Percentiles rank a stretch among this genome's conserved stretches.
Evolutionary conservation across 305 asterid genomes (phyloP).

Genomic region (Solanum hybrid): DNA sequence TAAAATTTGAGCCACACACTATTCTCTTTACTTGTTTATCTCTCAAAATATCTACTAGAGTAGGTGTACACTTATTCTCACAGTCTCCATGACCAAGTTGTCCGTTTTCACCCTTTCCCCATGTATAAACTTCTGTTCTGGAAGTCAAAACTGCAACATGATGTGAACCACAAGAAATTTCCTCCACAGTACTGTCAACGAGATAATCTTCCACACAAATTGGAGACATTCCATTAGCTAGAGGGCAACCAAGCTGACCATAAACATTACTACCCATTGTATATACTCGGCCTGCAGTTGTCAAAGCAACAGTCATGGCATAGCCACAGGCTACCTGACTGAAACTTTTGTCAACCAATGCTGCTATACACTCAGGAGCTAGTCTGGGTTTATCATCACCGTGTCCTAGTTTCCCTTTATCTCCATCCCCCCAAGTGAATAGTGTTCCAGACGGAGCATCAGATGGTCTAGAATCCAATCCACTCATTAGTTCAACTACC

Average conservation of each 20-base stretch:
- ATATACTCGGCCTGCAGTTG: conserved; percentile 55
- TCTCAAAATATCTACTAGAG: conserved; percentile 53
- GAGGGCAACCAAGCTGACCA: conserved; percentile 33
- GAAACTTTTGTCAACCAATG: conserved; percentile 32
- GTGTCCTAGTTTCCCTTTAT: conserved; percentile 67
- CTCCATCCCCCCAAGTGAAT: conserved; percentile 96
- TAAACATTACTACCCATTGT: conserved; percentile 52
- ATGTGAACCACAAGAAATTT: conserved; percentile 73
- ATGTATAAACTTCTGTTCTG: conserved; percentile 69
- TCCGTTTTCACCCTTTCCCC: conserved; percentile 86
- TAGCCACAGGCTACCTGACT: conserved; percentile 63
- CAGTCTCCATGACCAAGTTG: conserved; percentile 79
- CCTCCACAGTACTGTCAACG: conserved; percentile 45
- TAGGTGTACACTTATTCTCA: conserved; percentile 46
- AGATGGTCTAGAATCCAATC: conserved; percentile 16
- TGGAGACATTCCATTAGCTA: conserved; percentile 37
- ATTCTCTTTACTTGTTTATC: conserved; percentile 68
- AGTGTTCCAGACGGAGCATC: conserved; percentile 39
- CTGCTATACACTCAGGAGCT: conserved; percentile 41
- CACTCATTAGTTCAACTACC: conserved; percentile 33
- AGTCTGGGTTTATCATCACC: conserved; percentile 37
- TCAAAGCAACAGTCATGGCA: conserved; percentile 53
- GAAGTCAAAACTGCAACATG: conserved; percentile 71
- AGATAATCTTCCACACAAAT: conserved; percentile 40
- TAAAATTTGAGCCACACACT: conserved; percentile 71